Base-by-base conservation (phyloP, 2,329 filamentous ascomycete genomes). In the Pseudonectria buxi region DNA sequence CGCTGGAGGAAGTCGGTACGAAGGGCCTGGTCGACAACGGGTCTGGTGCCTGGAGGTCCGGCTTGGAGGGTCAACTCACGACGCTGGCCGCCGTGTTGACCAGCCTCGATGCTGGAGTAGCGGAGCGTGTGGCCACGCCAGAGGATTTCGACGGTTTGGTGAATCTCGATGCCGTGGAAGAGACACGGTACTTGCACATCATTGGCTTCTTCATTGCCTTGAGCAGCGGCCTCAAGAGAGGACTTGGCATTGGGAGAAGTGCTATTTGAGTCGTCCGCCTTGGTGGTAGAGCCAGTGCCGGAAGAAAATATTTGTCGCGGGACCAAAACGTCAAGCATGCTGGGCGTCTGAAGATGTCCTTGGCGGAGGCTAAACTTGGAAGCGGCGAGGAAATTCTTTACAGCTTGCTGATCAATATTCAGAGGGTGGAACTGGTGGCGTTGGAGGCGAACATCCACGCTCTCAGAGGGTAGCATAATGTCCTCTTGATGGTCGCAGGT, bases 131-230 rank as follows among this genome's bases (percentile, higher is more conserved):
- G 65, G 28, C 61, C 63, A 6, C 58, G 42, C 52, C 66, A 69
- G 3, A 61, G 51, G 26, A 65, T 55, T 9, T 67, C 57, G 30
- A 69, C 54, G 15, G 59, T 55, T 38, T 70, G 69, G 30, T 68
- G 71, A 26, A 77, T 59, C 46, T 78, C 72, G 2, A 75, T 59
- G 7, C 72, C 71, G 31, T 63, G 60, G 51, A 76, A 74, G 12
- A 62, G 36, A 47, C 63, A 65, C 10, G 47, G 40, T 4, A 62
- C 30, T 27, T 56, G 39, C 18, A 46, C 14, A 30, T 15, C 14
- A 3, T 29, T 18, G 7, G 30, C 25, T 14, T 24, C n/a, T 4
- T 24, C 26, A 9, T 32, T 26, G 6, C 24, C 24, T 7, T 25
- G 25, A 2, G 36, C 26, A 4, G 13, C 34, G 18, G 14, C 39